Evolutionary conservation across 2,329 filamentous ascomycete genomes (phyloP), one percentile per base, ranked within the genome.

Genomic region (Colletotrichum sp.): DNA sequence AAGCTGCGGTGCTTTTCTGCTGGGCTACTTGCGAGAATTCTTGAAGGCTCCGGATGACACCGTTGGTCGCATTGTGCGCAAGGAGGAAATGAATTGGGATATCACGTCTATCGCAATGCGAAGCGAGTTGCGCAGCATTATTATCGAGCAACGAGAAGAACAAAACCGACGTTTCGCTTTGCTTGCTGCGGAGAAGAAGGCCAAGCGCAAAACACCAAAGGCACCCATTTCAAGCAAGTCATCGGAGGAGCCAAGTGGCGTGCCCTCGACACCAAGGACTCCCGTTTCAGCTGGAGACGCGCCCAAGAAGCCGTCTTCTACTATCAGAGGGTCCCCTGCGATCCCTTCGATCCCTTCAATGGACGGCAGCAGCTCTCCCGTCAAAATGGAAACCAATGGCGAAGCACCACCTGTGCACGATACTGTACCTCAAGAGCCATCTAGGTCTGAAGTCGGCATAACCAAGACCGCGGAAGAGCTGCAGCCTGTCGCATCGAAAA

Each of bases 1-100:
- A 77, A 97, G 99, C 82, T 99, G 97, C 81, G 97, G 97, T 10
- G 87, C 98, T 0, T 99, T 94, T 80, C 87, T 99, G 5, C 87
- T 98, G 6, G 94, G 93, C 4, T 99, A 99, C 81, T 89, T 98
- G 69, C 91, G 95, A 78, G 92, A 94, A 78, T 98, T 99, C 78
- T 89, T 98, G 18, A 89, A 92, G 68, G 86, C 95, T 75, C 96
- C 96, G 0, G 92, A 95, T 77, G 83, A 82, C 1, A 97, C 98
- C 78, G 88, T 95, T 18, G 86, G 86, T 24, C 93, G 91, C 76
- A 86, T 98, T 21, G 86, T 98, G 7, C 89, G 88, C 30, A 91
- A 89, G 55, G 89, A 94, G 78, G 67, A 81, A 6, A 82, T 86
- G 3, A 79, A 82, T 1, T 91, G 90, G 88, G 76, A 86, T 12